A percentile compares a stretch with the other conserved stretches of the same genome.
phyloP scores from a whole-genome alignment of 75 land plant genomes.

The Isoetes taiwanensis region DNA sequence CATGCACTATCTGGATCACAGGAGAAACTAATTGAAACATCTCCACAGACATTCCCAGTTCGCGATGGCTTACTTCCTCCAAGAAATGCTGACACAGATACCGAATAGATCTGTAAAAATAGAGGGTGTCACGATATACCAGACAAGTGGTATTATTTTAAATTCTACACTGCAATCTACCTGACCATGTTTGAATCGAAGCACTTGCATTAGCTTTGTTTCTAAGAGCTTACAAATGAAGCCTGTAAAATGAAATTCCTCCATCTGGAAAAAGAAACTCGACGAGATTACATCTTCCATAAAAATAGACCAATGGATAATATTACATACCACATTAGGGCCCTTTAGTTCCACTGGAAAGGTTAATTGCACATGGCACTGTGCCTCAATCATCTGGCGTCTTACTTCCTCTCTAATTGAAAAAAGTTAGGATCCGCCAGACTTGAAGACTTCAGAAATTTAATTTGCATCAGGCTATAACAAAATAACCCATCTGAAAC shows the following conservation, averaged over 20 bases:
- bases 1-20: conserved; percentile 90
- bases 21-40: conserved; percentile 78
- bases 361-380: conserved; percentile 88
- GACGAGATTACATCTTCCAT: background rate
- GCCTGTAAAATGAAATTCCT: conserved; percentile 81
- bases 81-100: conserved; percentile 75
- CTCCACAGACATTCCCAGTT: conserved; percentile 80
- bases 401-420: conserved; percentile 92
- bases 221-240: conserved; percentile 86
- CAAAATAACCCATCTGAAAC: background rate
- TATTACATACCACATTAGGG: conserved; percentile 48
- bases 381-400: conserved; percentile 94
- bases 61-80: conserved; percentile 92
- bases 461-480: background rate
- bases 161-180: conserved; percentile 17
- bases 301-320: background rate
- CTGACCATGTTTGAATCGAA: conserved; percentile 98
- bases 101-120: conserved; percentile 72
- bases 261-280: conserved; percentile 38
- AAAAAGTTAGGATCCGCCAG: too few species aligned
- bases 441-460: too few species aligned
- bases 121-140: background rate
- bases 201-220: conserved; percentile 76
- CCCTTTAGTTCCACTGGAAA: conserved; percentile 86
- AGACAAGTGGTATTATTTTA: background rate